Evolutionary conservation across 305 asterid genomes (phyloP).

Genomic region (Fraxinus angustifolia): DNA sequence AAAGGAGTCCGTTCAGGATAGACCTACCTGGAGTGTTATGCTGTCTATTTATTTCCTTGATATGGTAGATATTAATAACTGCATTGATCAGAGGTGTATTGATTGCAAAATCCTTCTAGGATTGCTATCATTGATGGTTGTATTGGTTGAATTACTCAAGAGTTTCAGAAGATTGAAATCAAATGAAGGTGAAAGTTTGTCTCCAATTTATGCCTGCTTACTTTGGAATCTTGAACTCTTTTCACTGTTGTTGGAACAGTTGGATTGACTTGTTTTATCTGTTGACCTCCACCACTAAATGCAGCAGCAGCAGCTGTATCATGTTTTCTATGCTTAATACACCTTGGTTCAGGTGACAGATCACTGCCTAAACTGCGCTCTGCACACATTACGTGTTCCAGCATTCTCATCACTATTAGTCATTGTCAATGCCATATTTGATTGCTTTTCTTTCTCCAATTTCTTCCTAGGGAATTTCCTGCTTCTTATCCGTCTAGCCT

Average conservation of each 20-base stretch:
- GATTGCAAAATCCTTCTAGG: background rate
- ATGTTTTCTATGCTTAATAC: conserved; percentile 42
- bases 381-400: conserved; percentile 14
- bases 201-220: conserved; percentile 56
- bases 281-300: conserved; percentile 15
- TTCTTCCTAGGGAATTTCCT: background rate
- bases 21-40: background rate
- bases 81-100: background rate
- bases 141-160: background rate
- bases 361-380: conserved; percentile 13
- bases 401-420: conserved; percentile 25
- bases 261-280: conserved; percentile 24
- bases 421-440: conserved; percentile 26
- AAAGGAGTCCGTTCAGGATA: background rate
- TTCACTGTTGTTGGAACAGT: conserved; percentile 41
- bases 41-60: background rate
- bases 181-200: background rate
- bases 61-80: background rate
- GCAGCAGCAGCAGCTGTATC: conserved; percentile 20
- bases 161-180: background rate
- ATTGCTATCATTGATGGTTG: background rate
- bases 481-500: conserved; percentile 1
- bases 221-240: conserved; percentile 68
- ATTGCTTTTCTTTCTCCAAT: background rate
- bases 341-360: conserved; percentile 19